Evolutionary conservation across 805 yeast species (phyloP).

Genomic region (Komagataella mondaviorum): DNA sequence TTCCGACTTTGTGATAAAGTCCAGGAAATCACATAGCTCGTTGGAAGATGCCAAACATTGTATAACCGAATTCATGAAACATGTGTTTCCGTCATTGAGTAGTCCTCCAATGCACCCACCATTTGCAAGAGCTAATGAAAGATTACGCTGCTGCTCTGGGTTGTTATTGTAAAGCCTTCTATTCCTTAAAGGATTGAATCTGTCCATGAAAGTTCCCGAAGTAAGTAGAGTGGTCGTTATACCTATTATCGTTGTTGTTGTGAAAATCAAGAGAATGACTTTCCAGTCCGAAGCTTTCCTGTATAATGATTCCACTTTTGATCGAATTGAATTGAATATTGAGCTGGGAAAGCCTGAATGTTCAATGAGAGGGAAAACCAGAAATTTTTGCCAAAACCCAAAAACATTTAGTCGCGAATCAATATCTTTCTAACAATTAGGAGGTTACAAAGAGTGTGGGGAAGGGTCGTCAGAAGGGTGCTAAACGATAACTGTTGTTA

Average conservation of each 20-base stretch:
- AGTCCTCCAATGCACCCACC: conserved; percentile 82
- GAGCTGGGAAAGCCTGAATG: neutral
- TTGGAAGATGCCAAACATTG: conserved; percentile 72
- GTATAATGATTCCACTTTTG: neutral
- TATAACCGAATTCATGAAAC: conserved; percentile 86
- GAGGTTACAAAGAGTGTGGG: neutral
- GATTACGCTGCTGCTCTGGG: neutral
- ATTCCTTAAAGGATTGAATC: neutral
- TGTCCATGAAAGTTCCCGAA: neutral
- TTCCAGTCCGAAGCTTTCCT: neutral
- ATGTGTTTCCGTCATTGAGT: conserved; percentile 83
- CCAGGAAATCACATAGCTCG: conserved; percentile 42
- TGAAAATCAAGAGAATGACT: neutral
- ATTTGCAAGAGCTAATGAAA: neutral
- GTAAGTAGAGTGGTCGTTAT: neutral
- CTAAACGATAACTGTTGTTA: neutral
- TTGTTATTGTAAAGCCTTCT: neutral
- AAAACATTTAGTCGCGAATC: neutral
- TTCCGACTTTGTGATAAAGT: conserved; percentile 19
- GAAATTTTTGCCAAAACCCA: neutral
- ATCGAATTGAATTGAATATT: neutral
- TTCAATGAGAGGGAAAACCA: neutral
- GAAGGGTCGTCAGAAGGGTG: neutral
- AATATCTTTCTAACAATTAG: neutral
- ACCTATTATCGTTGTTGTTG: neutral